Base-by-base conservation (phyloP, 1,139 yeast species). In the Sugiyamaella paludigena region DNA sequence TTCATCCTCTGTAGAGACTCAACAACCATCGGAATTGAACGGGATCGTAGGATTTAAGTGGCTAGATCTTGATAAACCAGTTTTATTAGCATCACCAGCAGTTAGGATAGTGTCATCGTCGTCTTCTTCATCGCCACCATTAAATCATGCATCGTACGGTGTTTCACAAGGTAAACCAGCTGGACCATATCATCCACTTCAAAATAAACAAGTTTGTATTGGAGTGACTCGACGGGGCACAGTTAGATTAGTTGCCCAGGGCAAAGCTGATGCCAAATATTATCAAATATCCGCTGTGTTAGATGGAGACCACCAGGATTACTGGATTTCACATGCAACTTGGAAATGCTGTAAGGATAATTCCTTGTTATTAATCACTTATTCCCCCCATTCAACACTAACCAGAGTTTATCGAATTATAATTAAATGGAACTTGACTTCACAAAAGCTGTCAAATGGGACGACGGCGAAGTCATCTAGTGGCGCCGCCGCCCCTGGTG, bases 181-280 rank as follows among this genome's bases (percentile, higher is more conserved):
- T 49, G 88, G 89, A 1, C 78, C 83, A 0, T 70, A 80, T 51
- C 94, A 87, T 62, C 95, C 95, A 0, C 69, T 80, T 12, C 67
- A 76, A 5, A 76, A 84, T 5, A 84, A 83, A 57, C 87, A 85
- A 57, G 94, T 92, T 1, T 82, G 89, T 59, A 67, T 86, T 31
- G 81, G 81, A 0, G 69, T 87, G 31, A 73, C 94, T 39, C 74
- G 76, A 49, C 79, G 82, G 57, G 95, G 95, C 1, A 72, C 74
- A 44, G 62, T 86, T 33, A 68, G 78, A 15, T 48, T 68, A 31
- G 54, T 66, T 11, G 60, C 63, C 1, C 71, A 68, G 43, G 61
- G 56, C 7, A 47, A 54, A 16, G 42, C 60, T 1, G 66, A 64
- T 40, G 44, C 57, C 4, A 54, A 63, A 29, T 68, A 64, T 47